Evolutionary conservation across 2,329 filamentous ascomycete species (phyloP), one percentile per base, ranked within the genome.

Genomic region (Scorias spongiosa): DNA sequence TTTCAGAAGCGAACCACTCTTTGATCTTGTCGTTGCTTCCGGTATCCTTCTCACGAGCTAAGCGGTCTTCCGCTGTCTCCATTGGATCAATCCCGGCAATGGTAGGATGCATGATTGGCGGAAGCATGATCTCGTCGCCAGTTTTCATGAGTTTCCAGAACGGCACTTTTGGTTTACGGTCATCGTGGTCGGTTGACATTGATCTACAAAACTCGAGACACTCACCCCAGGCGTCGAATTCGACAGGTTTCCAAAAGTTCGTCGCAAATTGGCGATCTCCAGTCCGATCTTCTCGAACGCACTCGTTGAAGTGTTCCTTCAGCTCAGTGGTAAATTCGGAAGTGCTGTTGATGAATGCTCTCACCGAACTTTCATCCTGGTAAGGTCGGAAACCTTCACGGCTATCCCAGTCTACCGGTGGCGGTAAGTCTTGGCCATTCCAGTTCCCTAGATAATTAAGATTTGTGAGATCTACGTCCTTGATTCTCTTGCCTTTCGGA

Each of bases 371-470:
- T 36, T 36, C 32, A 9, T 15, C 15, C 9, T 55, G 51, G n/a
- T 48, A 41, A 10, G 48, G 47, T 8, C 49, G 46, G 40, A 59
- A 62, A 2, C 46, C 50, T 2, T 54, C 51, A 18, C 57, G 61
- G 9, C 48, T 53, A 20, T 65, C 59, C 70, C 70, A 73, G 18
- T 69, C 62, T 14, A 66, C 56, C 2, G 68, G 67, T 17, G 70
- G 59, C 2, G 69, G 68, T 20, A 65, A 55, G 57, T 63, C 65
- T 7, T 65, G 57, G 10, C 68, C 68, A 42, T 67, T 59, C 64
- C 65, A 73, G 44, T 68, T 67, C 4, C 57, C 46, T 2, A 67
- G 51, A 44, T 62, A 57, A 44, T 57, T 57, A 40, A 36, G 11
- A 15, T 36, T 36, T 15, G 32, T 36, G 12, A 36, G 15, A 15